Conservation (phyloP, 352 stramenopile genomes). For the Thalassiosira mediterranea region DNA sequence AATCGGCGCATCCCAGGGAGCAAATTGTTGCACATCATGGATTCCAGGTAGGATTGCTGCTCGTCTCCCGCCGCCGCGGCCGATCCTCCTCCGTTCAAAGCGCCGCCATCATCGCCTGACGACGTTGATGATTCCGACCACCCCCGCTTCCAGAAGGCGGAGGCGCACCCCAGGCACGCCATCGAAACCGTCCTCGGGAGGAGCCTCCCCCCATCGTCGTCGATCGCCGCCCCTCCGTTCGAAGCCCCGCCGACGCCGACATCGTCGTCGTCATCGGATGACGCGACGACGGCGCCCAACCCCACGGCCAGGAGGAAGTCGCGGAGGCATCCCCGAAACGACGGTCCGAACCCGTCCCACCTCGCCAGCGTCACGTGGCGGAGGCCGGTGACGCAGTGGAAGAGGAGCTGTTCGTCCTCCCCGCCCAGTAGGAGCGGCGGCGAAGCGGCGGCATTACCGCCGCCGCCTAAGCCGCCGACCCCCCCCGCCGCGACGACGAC, state of each 20-base stretch:
- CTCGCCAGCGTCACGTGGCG: slow-evolving; percentile 65
- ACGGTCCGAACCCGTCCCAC: slow-evolving; percentile 49
- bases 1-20: slow-evolving; percentile 28
- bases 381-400: slow-evolving; percentile 75
- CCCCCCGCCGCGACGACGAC: neutral
- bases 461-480: slow-evolving; percentile 1
- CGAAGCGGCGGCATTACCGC: neutral
- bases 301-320: slow-evolving; percentile 70
- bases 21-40: slow-evolving; percentile 24
- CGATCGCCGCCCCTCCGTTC: neutral
- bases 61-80: slow-evolving; percentile 15
- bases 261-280: too few species aligned
- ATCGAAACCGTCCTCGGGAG: slow-evolving; percentile 54
- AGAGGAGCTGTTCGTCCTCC: slow-evolving; percentile 72
- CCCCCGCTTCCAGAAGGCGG: slow-evolving; percentile 74
- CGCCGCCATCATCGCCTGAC: slow-evolving; percentile 7
- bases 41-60: slow-evolving; percentile 42
- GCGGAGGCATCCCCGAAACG: slow-evolving; percentile 50
- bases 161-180: slow-evolving; percentile 62
- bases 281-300: slow-evolving; percentile 20
- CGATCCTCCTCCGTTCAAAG: neutral
- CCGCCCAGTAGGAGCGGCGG: neutral
- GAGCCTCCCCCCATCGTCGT: neutral
- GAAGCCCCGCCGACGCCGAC: neutral
- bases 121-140: slow-evolving; percentile 51